phyloP scores from a whole-genome alignment of 1,284 basidiomycete genomes.

The Termitomyces sp. region DNA sequence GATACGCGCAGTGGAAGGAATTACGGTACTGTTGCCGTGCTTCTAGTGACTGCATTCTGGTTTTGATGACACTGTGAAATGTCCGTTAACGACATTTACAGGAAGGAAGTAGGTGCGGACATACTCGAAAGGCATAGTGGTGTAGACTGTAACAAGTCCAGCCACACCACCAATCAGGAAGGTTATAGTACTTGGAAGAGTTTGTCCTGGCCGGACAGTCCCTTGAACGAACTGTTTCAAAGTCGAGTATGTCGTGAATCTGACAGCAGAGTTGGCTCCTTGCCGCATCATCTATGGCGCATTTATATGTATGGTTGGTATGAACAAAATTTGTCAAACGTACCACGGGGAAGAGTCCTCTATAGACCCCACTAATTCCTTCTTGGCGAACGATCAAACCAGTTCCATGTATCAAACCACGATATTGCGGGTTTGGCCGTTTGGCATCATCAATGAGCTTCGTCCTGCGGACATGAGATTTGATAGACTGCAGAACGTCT shows the following conservation, averaged over 20 bases:
- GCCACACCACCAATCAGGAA: constrained; percentile 94
- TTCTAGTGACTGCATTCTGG: constrained; percentile 92
- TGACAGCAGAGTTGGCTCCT: constrained; percentile 93
- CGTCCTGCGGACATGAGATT: constrained; percentile 56
- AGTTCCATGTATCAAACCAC: constrained; percentile 87
- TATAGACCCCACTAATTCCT: constrained; percentile 80
- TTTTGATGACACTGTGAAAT: constrained; percentile 82
- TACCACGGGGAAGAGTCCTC: constrained; percentile 92
- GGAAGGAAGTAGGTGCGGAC: constrained; percentile 25
- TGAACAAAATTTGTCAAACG: constrained; percentile 24
- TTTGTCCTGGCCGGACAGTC: constrained; percentile 76
- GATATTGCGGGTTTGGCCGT: constrained; percentile 77
- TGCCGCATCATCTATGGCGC: constrained; percentile 85
- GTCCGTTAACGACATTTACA: neutral
- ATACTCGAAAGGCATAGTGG: constrained; percentile 91
- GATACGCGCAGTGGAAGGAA: constrained; percentile 90
- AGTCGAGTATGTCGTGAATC: constrained; percentile 95
- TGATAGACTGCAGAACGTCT: constrained; percentile 1
- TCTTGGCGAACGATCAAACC: constrained; percentile 79
- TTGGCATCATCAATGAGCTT: constrained; percentile 96
- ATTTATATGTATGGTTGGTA: neutral
- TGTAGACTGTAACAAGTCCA: constrained; percentile 92
- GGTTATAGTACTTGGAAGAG: constrained; percentile 83
- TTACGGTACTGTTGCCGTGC: constrained; percentile 84
- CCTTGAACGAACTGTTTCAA: constrained; percentile 92